A percentile compares a stretch with the other conserved stretches of the same genome.
These are phyloP conservation scores for Pythium pyrilobum DNA, from an alignment of 352 stramenopile genomes.

Conservation along the genomic window DNA sequence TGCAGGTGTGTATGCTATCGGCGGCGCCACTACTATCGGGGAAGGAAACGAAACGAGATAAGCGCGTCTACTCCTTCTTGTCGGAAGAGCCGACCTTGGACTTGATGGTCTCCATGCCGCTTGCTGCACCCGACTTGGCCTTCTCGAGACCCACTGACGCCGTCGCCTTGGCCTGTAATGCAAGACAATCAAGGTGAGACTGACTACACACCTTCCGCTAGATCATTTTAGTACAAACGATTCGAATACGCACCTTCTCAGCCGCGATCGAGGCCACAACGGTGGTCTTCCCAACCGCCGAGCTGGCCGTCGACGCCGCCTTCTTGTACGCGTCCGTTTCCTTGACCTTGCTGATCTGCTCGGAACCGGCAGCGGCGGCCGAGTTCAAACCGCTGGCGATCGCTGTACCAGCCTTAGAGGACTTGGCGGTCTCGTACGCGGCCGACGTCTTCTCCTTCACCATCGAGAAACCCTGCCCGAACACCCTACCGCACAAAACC, in stretches of 20 bases:
- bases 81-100: conserved; percentile 50
- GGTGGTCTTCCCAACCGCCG: conserved; percentile 54
- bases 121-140: conserved; percentile 69
- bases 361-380: conserved; percentile 54
- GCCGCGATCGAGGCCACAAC: conserved; percentile 58
- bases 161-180: conserved; percentile 50
- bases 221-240: no score
- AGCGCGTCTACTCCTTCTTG: conserved; percentile 47
- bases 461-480: conserved; percentile 59
- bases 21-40: not conserved
- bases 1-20: conserved; percentile 3
- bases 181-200: no score
- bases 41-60: not conserved
- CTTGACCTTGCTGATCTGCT: conserved; percentile 78
- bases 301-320: conserved; percentile 53
- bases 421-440: conserved; percentile 70
- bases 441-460: conserved; percentile 72
- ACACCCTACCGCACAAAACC: conserved; percentile 29
- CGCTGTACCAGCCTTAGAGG: conserved; percentile 64
- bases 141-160: conserved; percentile 68
- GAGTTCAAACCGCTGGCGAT: conserved; percentile 60
- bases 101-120: conserved; percentile 71
- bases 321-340: conserved; percentile 85
- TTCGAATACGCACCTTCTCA: conserved; percentile 43
- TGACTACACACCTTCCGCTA: no score